phyloP scores from a whole-genome alignment of 805 yeast genomes.

The Saturnispora bothae region DNA sequence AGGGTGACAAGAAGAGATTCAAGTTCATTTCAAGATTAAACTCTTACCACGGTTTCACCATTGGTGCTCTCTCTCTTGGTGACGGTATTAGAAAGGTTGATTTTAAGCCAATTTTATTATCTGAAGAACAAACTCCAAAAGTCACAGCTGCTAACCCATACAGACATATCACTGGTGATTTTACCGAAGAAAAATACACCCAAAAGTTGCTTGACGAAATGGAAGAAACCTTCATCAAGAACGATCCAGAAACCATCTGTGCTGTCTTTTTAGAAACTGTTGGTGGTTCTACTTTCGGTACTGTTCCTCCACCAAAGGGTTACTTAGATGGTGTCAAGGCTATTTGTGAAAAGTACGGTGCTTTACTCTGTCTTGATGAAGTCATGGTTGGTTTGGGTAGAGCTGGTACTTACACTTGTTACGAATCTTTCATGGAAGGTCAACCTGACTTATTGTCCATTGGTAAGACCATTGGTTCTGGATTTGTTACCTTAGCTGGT shows the following conservation, averaged over 20 bases:
- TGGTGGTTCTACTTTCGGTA: slow-evolving; percentile 36
- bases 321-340: slow-evolving; percentile 35
- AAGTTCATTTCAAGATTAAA: slow-evolving; percentile 34
- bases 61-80: slow-evolving; percentile 36
- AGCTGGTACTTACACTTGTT: slow-evolving; percentile 34
- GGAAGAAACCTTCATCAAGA: slow-evolving; percentile 30
- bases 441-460: slow-evolving; percentile 40
- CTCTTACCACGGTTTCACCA: slow-evolving; percentile 41
- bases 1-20: slow-evolving; percentile 30
- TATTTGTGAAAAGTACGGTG: slow-evolving; percentile 89
- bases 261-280: slow-evolving; percentile 35
- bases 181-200: slow-evolving; percentile 29
- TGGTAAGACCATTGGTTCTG: slow-evolving; percentile 44
- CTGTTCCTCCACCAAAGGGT: slow-evolving; percentile 34
- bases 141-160: slow-evolving; percentile 20
- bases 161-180: slow-evolving; percentile 13
- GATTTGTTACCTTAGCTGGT: slow-evolving; percentile 42
- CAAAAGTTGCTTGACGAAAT: slow-evolving; percentile 28
- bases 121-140: slow-evolving; percentile 21
- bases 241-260: slow-evolving; percentile 35
- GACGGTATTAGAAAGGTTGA: slow-evolving; percentile 27
- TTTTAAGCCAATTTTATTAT: slow-evolving; percentile 22
- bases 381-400: slow-evolving; percentile 61
- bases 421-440: slow-evolving; percentile 33
- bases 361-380: slow-evolving; percentile 86